A percentile compares a stretch with the other conserved stretches of the same genome.
These are phyloP conservation scores for Drechmeria coniospora DNA, from an alignment of 2,329 filamentous ascomycete species.

Conservation along the genomic window DNA sequence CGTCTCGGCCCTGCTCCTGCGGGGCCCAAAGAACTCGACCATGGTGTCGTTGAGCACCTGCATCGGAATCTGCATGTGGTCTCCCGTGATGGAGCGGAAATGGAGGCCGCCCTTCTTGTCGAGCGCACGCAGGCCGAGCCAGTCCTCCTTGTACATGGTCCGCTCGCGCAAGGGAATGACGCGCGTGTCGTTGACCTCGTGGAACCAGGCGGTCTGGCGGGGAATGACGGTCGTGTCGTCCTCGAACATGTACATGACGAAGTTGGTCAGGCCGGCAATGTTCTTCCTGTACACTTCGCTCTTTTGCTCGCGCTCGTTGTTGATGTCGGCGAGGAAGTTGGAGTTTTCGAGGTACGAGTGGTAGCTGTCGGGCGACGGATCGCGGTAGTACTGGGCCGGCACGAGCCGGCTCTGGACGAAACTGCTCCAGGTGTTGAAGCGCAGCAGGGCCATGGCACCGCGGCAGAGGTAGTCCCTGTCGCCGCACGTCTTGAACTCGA, in stretches of 20 bases:
- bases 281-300: conserved; percentile 60
- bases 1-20: conserved; percentile 20
- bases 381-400: conserved; percentile 88
- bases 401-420: conserved; percentile 70
- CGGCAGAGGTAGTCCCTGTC: conserved; percentile 65
- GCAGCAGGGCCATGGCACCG: conserved; percentile 61
- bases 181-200: conserved; percentile 62
- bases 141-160: conserved; percentile 73
- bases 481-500: conserved; percentile 61
- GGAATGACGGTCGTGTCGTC: conserved; percentile 77
- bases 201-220: conserved; percentile 84
- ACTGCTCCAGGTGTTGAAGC: conserved; percentile 62
- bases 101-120: conserved; percentile 66
- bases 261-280: conserved; percentile 52
- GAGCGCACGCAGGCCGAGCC: conserved; percentile 69
- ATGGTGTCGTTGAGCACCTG: conserved; percentile 52
- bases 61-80: conserved; percentile 68
- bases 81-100: conserved; percentile 58
- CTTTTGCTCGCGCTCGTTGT: conserved; percentile 72
- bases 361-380: conserved; percentile 44
- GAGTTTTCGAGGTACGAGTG: conserved; percentile 62
- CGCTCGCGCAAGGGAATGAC: conserved; percentile 54
- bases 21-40: conserved; percentile 46
- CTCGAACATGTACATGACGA: conserved; percentile 82
- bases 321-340: conserved; percentile 88